These are phyloP conservation scores for Melastoma malabathricum DNA, from an alignment of 345 rosid genomes.

Conservation along the genomic window DNA sequence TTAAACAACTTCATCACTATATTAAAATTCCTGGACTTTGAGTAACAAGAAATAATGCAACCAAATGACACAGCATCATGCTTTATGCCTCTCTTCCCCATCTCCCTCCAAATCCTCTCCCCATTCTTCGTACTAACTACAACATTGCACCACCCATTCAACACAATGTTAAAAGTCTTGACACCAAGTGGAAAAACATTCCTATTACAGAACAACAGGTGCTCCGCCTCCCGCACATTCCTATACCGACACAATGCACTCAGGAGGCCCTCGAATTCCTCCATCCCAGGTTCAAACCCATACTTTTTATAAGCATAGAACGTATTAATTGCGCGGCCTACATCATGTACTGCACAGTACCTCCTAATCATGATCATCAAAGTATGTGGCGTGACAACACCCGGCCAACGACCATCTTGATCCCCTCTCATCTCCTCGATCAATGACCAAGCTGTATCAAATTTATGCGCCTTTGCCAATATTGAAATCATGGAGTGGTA, in stretches of 20 bases:
- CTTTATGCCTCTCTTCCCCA: slow-evolving; percentile 44
- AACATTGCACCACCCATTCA: slow-evolving; percentile 84
- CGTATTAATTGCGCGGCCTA: slow-evolving; percentile 66
- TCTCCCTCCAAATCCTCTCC: slow-evolving; percentile 79
- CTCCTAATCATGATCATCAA: slow-evolving; percentile 74
- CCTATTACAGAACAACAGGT: slow-evolving; percentile 64
- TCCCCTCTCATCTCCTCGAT: slow-evolving; percentile 74
- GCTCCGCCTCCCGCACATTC: slow-evolving; percentile 90
- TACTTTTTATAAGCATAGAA: slow-evolving; percentile 60
- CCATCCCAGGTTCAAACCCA: slow-evolving; percentile 48
- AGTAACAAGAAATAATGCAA: slow-evolving; percentile 64
- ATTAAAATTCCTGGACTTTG: slow-evolving; percentile 50
- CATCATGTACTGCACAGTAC: slow-evolving; percentile 80
- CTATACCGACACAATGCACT: slow-evolving; percentile 91
- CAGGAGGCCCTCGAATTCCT: slow-evolving; percentile 72
- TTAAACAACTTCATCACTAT: slow-evolving; percentile 60
- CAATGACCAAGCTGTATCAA: slow-evolving; percentile 79
- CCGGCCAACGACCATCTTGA: slow-evolving; percentile 15
- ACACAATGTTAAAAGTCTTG: slow-evolving; percentile 76
- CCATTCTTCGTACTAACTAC: slow-evolving; percentile 63
- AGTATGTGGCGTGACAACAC: slow-evolving; percentile 62
- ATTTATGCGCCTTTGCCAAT: slow-evolving; percentile 80
- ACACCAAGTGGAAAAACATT: slow-evolving; percentile 49
- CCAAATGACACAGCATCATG: slow-evolving; percentile 72
- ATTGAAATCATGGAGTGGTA: slow-evolving; percentile 72